Conservation (phyloP, 2,329 filamentous ascomycete species). For the Chrysoporthe puriensis region DNA sequence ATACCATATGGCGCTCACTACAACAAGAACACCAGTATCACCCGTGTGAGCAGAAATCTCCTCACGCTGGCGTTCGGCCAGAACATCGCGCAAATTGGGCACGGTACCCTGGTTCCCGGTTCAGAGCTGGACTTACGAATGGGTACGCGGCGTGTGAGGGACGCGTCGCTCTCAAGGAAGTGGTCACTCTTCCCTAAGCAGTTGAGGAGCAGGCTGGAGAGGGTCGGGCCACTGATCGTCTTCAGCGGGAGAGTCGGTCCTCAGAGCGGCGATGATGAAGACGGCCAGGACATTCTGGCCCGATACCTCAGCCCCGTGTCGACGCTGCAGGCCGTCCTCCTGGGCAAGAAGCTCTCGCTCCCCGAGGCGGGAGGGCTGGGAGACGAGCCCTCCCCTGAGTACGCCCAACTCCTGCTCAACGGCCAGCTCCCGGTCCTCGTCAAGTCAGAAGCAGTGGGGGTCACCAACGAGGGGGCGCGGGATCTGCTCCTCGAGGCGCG, state of each 20-base stretch:
- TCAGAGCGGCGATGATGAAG: neutral
- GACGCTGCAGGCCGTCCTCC: constrained; percentile 13
- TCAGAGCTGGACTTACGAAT: constrained; percentile 13
- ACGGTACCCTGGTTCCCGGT: constrained; percentile 4
- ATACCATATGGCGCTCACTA: constrained; percentile 14
- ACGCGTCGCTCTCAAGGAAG: neutral
- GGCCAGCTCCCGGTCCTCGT: constrained; percentile 21
- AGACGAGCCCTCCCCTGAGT: neutral
- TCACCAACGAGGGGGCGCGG: constrained; percentile 12
- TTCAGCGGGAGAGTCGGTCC: constrained; percentile 8
- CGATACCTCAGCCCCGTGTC: constrained; percentile 19
- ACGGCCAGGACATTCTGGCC: neutral
- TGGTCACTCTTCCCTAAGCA: constrained; percentile 2
- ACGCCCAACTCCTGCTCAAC: constrained; percentile 12
- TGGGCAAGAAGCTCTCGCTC: constrained; percentile 4
- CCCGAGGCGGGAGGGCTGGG: neutral
- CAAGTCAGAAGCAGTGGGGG: constrained; percentile 9
- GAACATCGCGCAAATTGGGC: constrained; percentile 22
- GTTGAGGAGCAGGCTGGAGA: constrained; percentile 2
- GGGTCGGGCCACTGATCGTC: constrained; percentile 9
- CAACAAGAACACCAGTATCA: constrained; percentile 1
- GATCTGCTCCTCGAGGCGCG: constrained; percentile 15
- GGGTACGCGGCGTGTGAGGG: constrained; percentile 6
- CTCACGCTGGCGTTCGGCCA: constrained; percentile 14
- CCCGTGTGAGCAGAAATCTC: constrained; percentile 6